phyloP scores from a whole-genome alignment of 2,329 filamentous ascomycete species.

The Triangularia verruculosa region DNA sequence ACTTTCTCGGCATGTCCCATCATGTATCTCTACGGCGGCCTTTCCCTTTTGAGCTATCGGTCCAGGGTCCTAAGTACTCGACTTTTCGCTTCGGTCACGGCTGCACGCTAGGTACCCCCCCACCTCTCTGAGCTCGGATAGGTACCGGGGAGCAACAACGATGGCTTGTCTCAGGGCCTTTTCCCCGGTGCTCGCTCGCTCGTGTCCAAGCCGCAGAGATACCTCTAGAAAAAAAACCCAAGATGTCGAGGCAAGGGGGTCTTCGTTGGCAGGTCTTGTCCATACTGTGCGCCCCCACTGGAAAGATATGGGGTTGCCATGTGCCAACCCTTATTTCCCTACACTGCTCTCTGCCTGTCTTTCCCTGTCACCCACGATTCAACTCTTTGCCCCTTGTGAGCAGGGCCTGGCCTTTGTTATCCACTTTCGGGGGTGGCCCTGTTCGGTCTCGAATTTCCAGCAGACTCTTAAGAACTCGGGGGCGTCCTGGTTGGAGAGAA shows the following conservation, averaged over 20 bases:
- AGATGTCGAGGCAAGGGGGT: conserved; percentile 17
- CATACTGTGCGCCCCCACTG: conserved; percentile 11
- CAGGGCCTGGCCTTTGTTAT: conserved; percentile 16
- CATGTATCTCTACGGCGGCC: conserved; percentile 17
- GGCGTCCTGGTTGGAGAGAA: conserved; percentile 20
- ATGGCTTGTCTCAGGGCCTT: conserved; percentile 23
- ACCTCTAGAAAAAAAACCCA: conserved; percentile 16
- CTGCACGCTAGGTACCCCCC: conserved; percentile 16
- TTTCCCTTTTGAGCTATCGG: conserved; percentile 17
- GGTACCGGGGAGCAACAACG: conserved; percentile 18
- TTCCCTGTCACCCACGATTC: conserved; percentile 16
- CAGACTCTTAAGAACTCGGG: conserved; percentile 2
- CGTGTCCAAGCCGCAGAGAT: conserved; percentile 20
- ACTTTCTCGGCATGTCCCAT: conserved; percentile 23
- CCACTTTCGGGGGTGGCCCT: conserved; percentile 14
- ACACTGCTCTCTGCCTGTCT: conserved; percentile 10
- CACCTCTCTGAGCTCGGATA: conserved; percentile 3
- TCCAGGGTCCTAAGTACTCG: conserved; percentile 16
- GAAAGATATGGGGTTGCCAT: conserved; percentile 6
- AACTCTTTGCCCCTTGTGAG: conserved; percentile 15
- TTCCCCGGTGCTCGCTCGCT: conserved; percentile 19
- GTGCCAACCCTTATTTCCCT: conserved; percentile 5
- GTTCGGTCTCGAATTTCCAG: neutral
- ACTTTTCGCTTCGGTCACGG: conserved; percentile 6
- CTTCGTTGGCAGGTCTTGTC: conserved; percentile 10